Evolutionary conservation across 371 early-diverging fungal genomes (phyloP).

Genomic region (Syncephalastrum sp.): DNA sequence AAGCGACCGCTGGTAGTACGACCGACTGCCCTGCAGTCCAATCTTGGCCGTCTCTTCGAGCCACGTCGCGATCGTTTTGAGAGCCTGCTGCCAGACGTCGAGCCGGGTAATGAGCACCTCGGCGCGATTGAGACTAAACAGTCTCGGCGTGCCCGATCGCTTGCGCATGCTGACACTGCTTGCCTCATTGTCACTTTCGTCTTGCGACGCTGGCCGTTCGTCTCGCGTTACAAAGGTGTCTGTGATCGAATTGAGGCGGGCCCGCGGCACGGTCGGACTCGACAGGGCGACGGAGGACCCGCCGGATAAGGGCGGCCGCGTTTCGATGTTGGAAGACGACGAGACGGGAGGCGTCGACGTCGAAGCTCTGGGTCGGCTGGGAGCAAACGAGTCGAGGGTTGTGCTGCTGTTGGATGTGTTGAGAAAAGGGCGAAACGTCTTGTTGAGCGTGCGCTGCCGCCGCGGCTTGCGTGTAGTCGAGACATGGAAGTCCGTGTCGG

Average conservation of each 20-base stretch:
- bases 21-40: conserved; percentile 25
- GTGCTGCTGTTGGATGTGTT: conserved; percentile 8
- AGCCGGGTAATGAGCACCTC: conserved; percentile 32
- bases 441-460: not conserved
- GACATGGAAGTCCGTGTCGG: conserved; percentile 11
- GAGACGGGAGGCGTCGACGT: conserved; percentile 5
- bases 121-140: conserved; percentile 31
- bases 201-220: not conserved
- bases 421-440: conserved; percentile 10
- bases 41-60: conserved; percentile 33
- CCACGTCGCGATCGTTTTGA: conserved; percentile 33
- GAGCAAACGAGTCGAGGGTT: conserved; percentile 3
- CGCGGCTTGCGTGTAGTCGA: conserved; percentile 7
- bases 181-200: not conserved
- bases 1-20: conserved; percentile 25
- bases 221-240: not conserved
- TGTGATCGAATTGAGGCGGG: conserved; percentile 3
- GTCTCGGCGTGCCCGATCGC: conserved; percentile 9
- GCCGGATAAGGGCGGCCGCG: conserved; percentile 9
- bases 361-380: conserved; percentile 5
- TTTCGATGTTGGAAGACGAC: conserved; percentile 1
- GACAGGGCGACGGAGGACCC: not conserved
- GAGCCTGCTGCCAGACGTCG: conserved; percentile 25
- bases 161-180: not conserved
- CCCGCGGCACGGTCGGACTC: not conserved